phyloP scores from a whole-genome alignment of 1,284 basidiomycete species.

The Puccinia novopanici region DNA sequence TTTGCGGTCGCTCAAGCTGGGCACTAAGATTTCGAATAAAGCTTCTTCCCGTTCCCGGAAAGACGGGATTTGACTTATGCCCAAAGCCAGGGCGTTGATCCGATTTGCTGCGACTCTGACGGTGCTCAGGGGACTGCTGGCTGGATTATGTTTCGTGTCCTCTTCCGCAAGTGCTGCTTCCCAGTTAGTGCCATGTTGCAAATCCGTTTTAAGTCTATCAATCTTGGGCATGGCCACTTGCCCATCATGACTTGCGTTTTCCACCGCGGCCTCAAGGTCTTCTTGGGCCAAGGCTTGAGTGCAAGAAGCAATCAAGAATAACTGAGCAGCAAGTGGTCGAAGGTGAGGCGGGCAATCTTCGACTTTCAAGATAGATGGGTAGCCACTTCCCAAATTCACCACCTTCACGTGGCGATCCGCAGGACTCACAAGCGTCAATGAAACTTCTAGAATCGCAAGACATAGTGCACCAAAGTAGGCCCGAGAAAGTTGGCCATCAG shows the following conservation, averaged over 20 bases:
- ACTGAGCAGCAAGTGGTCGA: slow-evolving; percentile 15
- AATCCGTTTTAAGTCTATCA: slow-evolving; percentile 31
- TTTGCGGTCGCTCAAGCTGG: slow-evolving; percentile 18
- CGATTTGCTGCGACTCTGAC: slow-evolving; percentile 36
- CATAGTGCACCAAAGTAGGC: slow-evolving; percentile 46
- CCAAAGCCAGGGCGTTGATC: slow-evolving; percentile 34
- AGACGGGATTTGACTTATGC: slow-evolving; percentile 34
- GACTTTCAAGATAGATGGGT: slow-evolving; percentile 15
- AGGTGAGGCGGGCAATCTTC: slow-evolving; percentile 39
- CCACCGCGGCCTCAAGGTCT: slow-evolving; percentile 20
- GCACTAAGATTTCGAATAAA: slow-evolving; percentile 38
- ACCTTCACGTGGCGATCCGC: slow-evolving; percentile 11
- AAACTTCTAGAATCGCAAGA: slow-evolving; percentile 42
- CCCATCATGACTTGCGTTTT: slow-evolving; percentile 10
- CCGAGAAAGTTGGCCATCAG: slow-evolving; percentile 32
- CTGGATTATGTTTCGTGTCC: background rate
- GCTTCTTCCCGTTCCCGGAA: slow-evolving; percentile 44
- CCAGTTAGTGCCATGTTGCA: slow-evolving; percentile 39
- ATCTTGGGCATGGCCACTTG: slow-evolving; percentile 8
- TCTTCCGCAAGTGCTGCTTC: slow-evolving; percentile 2
- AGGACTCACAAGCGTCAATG: slow-evolving; percentile 26
- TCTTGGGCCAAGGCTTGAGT: slow-evolving; percentile 29
- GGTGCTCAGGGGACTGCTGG: slow-evolving; percentile 8
- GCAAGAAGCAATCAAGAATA: slow-evolving; percentile 23
- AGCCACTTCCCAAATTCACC: slow-evolving; percentile 7